Conservation (phyloP, 352 stramenopile genomes). For the Phytopythium vexans region DNA sequence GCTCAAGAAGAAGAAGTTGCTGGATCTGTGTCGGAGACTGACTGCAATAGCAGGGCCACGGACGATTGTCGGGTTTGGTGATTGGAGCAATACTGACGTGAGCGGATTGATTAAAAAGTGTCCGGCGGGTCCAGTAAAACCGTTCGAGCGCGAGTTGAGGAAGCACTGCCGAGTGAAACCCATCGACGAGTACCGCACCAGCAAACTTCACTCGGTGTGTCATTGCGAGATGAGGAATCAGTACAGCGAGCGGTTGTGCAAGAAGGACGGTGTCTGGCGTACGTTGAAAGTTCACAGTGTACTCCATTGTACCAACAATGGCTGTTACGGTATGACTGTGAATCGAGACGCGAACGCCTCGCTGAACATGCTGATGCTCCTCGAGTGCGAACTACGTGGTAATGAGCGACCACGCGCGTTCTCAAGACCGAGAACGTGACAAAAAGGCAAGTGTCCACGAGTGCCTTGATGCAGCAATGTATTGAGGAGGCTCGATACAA, state of each 20-base stretch:
- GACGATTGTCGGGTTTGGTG: conserved; percentile 10
- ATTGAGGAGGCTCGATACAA: too few relatives aligned
- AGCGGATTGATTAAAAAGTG: conserved; percentile 9
- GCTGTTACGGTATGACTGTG: conserved; percentile 1
- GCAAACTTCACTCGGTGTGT: not conserved
- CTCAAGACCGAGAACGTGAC: too few relatives aligned
- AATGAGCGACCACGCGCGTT: too few relatives aligned
- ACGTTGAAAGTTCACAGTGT: not conserved
- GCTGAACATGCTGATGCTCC: too few relatives aligned
- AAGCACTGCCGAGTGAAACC: too few relatives aligned
- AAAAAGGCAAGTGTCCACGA: too few relatives aligned
- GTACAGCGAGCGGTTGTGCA: too few relatives aligned
- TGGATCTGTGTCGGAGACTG: not conserved
- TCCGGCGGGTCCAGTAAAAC: too few relatives aligned
- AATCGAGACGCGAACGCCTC: not conserved
- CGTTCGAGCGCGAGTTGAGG: too few relatives aligned
- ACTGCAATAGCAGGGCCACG: not conserved
- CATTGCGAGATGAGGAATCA: not conserved
- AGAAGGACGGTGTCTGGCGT: too few relatives aligned
- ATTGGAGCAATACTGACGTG: conserved; percentile 10
- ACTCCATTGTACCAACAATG: conserved; percentile 2
- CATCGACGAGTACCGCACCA: not conserved
- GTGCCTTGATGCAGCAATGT: too few relatives aligned
- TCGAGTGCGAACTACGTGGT: too few relatives aligned
- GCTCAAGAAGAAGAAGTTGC: conserved; percentile 12